Base-by-base conservation (phyloP, 331 rosid genomes). In the Phaseolus coccineus region DNA sequence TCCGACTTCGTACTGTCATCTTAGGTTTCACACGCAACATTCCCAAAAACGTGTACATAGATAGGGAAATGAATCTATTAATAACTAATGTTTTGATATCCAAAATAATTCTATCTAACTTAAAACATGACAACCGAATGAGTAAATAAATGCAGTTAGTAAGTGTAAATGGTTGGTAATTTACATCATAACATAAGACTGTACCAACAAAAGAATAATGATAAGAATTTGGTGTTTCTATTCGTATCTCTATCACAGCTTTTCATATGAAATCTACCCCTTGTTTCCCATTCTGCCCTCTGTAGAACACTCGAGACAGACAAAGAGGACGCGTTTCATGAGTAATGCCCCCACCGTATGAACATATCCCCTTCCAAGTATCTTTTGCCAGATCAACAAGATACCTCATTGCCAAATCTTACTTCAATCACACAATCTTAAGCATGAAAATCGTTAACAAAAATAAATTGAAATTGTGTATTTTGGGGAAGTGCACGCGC, bases 1-100 rank as follows among this genome's bases (percentile, higher is more conserved):
- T 27, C 53, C 6, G 51, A 42, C 67, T 10, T 25, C 67, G 11
- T 13, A 61, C 87, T 82, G 78, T 57, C 44, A 14, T 2, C n/a
- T 53, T 66, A 40, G 51, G 74, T 14, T 59, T 74, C 62, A 57
- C 80, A 82, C 74, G 78, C 65, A 58, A 58, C 77, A 37, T 8
- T 37, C 4, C 37, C 62, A 8, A 42, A 78, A 42, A 78, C 76
- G 24, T 56, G 62, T 55, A 13, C 24, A 35, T n/a, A 4, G 22
- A 19, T 19, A 19, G 22, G 22, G 22, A 19, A 19, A 40, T 40
- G 46, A 40, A 40, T 40, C 10, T 8, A 40, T 40, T 40, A 40
- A 40, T 40, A 0, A 40, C 2, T 8, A 7, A 39, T 40, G 44
- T 40, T 8, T 40, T 42, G 39, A 35, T 35, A 35, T 35, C 42